Evolutionary conservation across 352 stramenopile genomes (phyloP).

Genomic region (Pythium diclinum): DNA sequence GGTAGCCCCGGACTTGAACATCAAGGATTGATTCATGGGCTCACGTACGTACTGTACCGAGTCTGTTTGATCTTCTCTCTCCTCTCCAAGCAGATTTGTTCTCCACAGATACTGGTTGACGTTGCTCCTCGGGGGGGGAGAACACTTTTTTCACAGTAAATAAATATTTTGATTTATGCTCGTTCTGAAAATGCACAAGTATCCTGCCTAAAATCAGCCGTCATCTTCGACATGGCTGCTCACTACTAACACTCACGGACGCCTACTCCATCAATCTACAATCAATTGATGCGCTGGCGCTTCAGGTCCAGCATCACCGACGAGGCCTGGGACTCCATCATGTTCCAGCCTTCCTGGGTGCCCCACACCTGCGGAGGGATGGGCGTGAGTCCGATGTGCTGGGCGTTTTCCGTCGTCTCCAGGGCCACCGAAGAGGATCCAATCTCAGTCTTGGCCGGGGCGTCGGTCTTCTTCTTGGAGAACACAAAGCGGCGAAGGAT

Average conservation of each 20-base stretch:
- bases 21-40: no score
- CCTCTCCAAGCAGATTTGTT: no score
- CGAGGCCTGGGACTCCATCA: conserved; percentile 34
- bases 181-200: conserved; percentile 15
- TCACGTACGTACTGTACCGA: no score
- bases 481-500: conserved; percentile 82
- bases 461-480: conserved; percentile 52
- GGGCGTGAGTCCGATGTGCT: conserved; percentile 2
- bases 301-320: conserved; percentile 39
- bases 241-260: conserved; percentile 10
- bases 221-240: background rate
- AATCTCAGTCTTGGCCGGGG: conserved; percentile 16
- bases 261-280: conserved; percentile 17
- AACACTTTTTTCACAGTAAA: background rate
- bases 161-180: conserved; percentile 24
- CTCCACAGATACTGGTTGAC: no score
- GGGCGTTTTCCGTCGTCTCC: conserved; percentile 8
- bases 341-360: conserved; percentile 29
- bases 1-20: no score
- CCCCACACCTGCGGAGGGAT: conserved; percentile 20
- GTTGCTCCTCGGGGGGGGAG: no score
- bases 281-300: conserved; percentile 37
- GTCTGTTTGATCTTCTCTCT: no score
- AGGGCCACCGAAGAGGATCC: conserved; percentile 8
- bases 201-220: conserved; percentile 14